Conservation (phyloP, 164 flowering plant genomes). For the Magnolia changhungtana region DNA sequence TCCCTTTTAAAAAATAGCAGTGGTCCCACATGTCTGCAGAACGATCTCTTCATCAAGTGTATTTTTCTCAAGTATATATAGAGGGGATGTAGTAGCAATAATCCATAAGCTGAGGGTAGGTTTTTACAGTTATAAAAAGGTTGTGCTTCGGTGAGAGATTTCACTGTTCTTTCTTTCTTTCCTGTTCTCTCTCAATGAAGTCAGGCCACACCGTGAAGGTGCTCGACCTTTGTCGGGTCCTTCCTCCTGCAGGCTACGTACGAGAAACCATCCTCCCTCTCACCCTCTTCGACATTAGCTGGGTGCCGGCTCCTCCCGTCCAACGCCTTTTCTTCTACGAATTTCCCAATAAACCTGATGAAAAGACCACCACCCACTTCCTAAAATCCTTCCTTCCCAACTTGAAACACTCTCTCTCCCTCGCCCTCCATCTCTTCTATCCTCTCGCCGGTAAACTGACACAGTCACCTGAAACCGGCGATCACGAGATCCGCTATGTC, state of each 20-base stretch:
- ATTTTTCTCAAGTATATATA: too few relatives aligned
- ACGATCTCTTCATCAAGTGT: too few relatives aligned
- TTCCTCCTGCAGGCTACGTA: conserved; percentile 13
- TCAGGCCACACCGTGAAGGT: neutral
- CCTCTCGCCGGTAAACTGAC: conserved; percentile 30
- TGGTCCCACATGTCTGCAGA: too few relatives aligned
- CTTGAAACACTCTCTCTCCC: conserved; percentile 35
- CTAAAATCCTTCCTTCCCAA: conserved; percentile 21
- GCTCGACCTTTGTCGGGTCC: neutral
- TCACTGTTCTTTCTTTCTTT: neutral
- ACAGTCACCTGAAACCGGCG: conserved; percentile 15
- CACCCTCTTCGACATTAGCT: conserved; percentile 24
- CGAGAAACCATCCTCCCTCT: conserved; percentile 22
- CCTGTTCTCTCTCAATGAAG: neutral
- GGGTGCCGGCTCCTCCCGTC: conserved; percentile 17
- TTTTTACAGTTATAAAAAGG: too few relatives aligned
- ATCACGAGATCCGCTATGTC: conserved; percentile 22
- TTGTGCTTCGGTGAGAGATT: too few relatives aligned
- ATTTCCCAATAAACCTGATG: conserved; percentile 16
- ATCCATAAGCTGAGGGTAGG: too few relatives aligned
- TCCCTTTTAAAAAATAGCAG: too few relatives aligned
- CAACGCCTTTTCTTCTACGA: conserved; percentile 36
- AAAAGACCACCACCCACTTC: conserved; percentile 13
- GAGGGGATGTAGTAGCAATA: too few relatives aligned
- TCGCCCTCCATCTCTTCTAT: conserved; percentile 36